Conservation (phyloP, 1,139 yeast genomes). For the Candida sanyaensis region DNA sequence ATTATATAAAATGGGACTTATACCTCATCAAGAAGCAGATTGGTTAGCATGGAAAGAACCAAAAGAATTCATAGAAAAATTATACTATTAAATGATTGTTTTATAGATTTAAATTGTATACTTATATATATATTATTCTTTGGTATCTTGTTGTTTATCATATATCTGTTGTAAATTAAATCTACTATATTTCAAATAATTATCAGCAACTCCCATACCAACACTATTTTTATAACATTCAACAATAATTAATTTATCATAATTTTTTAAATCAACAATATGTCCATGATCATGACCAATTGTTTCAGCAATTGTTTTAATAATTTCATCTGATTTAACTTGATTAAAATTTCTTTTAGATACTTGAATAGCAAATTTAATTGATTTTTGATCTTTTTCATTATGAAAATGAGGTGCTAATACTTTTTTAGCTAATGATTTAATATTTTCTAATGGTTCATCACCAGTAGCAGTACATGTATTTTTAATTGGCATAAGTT, state of each 20-base stretch:
- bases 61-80: constrained; percentile 32
- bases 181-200: constrained; percentile 55
- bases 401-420: constrained; percentile 70
- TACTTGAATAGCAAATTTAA: constrained; percentile 81
- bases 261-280: constrained; percentile 76
- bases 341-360: constrained; percentile 77
- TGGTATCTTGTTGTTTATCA: constrained; percentile 36
- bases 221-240: constrained; percentile 85
- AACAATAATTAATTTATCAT: constrained; percentile 75
- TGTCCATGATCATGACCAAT: constrained; percentile 76
- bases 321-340: constrained; percentile 67
- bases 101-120: background rate
- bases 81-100: constrained; percentile 5
- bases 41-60: constrained; percentile 84
- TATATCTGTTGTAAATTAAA: constrained; percentile 66
- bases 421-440: constrained; percentile 56
- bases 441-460: constrained; percentile 51
- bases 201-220: constrained; percentile 78
- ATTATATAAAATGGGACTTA: constrained; percentile 82
- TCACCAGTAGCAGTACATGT: constrained; percentile 69
- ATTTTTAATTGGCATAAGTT: constrained; percentile 74
- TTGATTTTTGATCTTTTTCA: constrained; percentile 46
- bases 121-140: background rate
- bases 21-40: constrained; percentile 85
- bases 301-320: constrained; percentile 66